Evolutionary conservation across 129 eudicot genomes (phyloP), one percentile per base, ranked within the genome.

Genomic region (Flaveria trinervia): DNA sequence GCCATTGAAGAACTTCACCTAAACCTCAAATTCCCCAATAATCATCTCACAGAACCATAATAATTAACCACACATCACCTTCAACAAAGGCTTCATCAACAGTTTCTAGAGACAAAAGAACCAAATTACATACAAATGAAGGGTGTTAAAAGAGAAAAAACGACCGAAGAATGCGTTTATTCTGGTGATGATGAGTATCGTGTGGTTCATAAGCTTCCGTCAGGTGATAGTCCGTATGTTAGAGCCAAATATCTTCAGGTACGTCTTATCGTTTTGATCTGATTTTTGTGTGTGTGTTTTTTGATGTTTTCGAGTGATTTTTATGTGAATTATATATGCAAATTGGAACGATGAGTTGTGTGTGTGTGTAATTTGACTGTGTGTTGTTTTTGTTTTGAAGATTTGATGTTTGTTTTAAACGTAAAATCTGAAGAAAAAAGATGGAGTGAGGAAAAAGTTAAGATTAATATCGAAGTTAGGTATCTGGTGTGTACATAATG

Each of bases 231-330:
- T 77, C 88, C 88, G 28, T 91, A 91, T 65, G 97, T 91, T 10
- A 79, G 97, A 84, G 97, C 94, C 78, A 91, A 91, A 74, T 84
- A 86, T 74, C 70, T 82, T 3, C 97, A 91, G 81, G 94, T 54
- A 0, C 10, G 60, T 86, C 9, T 54, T 54, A 23, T 33, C 16
- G 15, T 61, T 18, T 23, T 14, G 18, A 3, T 65, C 10, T 46
- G 36, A 20, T 39, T 8, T 39, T 8, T 68, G 52, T 7, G 5
- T 10, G 36, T 30, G 36, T 30, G 5, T 30, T 54, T 4, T 18
- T 65, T n/a, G 15, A 3, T 4, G 8, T 75, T n/a, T 48, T 14
- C 44, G 14, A 23, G 10, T 17, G 26, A 2, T n/a, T 54, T 54
- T 54, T 54, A n/a, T 54, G 60, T 56, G 22, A 55, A 39, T 36